These are phyloP conservation scores for Murraya paniculata DNA, from an alignment of 345 rosid species.

Conservation along the genomic window DNA sequence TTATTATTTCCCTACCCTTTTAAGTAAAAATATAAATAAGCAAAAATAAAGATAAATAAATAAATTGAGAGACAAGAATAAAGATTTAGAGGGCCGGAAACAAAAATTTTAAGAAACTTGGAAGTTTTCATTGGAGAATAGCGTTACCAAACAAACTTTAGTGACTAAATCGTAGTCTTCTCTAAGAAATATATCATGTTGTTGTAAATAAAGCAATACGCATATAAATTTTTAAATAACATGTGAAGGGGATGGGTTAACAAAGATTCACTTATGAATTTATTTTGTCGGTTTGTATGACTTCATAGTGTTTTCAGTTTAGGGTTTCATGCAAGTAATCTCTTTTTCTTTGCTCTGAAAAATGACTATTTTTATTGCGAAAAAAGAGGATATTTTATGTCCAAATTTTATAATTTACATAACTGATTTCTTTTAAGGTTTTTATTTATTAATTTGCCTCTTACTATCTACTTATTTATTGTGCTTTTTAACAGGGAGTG, in stretches of 20 bases:
- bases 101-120: too few relatives aligned
- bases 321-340: slow-evolving; percentile 3
- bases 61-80: too few relatives aligned
- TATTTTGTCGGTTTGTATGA: neutral
- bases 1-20: too few relatives aligned
- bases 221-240: neutral
- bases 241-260: neutral
- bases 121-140: too few relatives aligned
- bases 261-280: neutral
- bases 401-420: too few relatives aligned
- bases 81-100: too few relatives aligned
- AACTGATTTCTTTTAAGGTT: too few relatives aligned
- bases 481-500: slow-evolving; percentile 27
- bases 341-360: neutral
- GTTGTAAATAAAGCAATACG: neutral
- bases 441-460: neutral
- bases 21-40: too few relatives aligned
- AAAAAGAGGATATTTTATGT: neutral
- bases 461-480: neutral
- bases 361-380: neutral
- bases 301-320: neutral
- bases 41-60: too few relatives aligned
- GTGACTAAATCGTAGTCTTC: too few relatives aligned
- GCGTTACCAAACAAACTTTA: too few relatives aligned
- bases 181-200: neutral